A percentile compares a stretch with the other conserved stretches of the same genome.
phyloP scores from a whole-genome alignment of 2,329 filamentous ascomycete genomes.

The Pseudogymnoascus sp. region DNA sequence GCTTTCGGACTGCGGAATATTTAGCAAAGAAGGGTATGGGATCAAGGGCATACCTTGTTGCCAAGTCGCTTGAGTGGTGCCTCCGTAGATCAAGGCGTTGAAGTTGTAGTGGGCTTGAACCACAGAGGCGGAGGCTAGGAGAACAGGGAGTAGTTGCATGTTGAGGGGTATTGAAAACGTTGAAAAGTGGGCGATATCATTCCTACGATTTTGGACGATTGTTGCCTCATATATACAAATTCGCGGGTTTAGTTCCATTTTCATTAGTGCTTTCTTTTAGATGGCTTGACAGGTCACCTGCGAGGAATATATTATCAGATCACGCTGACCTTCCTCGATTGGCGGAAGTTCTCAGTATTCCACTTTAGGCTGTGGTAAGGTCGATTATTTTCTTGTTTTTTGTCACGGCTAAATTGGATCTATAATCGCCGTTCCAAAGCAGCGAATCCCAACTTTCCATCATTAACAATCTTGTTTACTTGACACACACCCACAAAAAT shows the following conservation, averaged over 20 bases:
- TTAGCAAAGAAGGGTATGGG: neutral
- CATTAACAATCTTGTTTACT: neutral
- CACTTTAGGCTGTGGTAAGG: neutral
- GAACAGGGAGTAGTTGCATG: neutral
- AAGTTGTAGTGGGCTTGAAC: conserved; percentile 2
- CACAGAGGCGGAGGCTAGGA: neutral
- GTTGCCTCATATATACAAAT: neutral
- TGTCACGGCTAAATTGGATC: neutral
- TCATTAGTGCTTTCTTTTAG: neutral
- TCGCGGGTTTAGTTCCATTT: neutral
- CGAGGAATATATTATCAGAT: neutral
- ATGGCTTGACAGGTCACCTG: neutral
- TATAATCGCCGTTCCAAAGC: neutral
- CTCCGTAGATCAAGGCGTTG: neutral
- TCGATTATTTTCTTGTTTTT: neutral
- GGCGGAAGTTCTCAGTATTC: neutral
- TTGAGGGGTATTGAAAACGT: neutral
- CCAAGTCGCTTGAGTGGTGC: neutral
- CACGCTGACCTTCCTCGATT: neutral
- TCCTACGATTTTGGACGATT: neutral
- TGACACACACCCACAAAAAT: neutral
- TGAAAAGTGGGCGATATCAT: neutral
- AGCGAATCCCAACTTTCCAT: neutral
- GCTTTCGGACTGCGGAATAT: conserved; percentile 1
- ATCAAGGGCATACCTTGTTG: neutral